Base-by-base conservation (phyloP, 129 eudicot species). In the Flaveria trinervia region DNA sequence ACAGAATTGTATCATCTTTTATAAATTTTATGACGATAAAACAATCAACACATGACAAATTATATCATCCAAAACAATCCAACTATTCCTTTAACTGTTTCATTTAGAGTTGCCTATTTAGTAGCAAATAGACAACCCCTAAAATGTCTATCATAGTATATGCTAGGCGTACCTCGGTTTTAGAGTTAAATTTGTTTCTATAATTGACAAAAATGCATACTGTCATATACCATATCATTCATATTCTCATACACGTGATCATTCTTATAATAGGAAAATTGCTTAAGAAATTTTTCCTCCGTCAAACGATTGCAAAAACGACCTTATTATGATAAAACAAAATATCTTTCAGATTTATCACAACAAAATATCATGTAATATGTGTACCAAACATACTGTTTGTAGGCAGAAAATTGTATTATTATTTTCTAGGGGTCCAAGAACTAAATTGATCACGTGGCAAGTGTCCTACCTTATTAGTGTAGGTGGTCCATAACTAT, bases 371-470 rank as follows among this genome's bases (percentile, higher is more conserved):
- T 82, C 72, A 54, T 68, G 60, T 71, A 18, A 54, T 65, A 26
- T 65, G 65, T 59, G 59, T 78, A 51, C 26, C 25, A 57, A 23
- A 65, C 68, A 30, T 68, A 69, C 14, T 36, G 77, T 50, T 72
- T 65, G 28, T 73, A 44, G 25, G 74, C 20, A 56, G 30, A 15
- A 73, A 67, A 46, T 67, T 74, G 80, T 48, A 74, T 80, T 80
- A 80, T 80, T 80, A 10, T 73, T 14, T 75, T 26, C 23, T 56
- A 64, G 84, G 72, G 80, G 79, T 65, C 81, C 74, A 72, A 23
- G 46, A 82, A 44, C 49, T 44, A 76, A 7, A 50, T 67, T 84
- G 61, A 68, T 84, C 85, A 84, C 88, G 80, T 84, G 87, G 74
- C 73, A 72, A 74, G 74, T 72, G 87, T 71, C 83, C 82, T 76